Percentiles rank a stretch among this genome's conserved stretches.
phyloP scores from a whole-genome alignment of 371 early-diverging fungal species.

The Lichtheimia ramosa region DNA sequence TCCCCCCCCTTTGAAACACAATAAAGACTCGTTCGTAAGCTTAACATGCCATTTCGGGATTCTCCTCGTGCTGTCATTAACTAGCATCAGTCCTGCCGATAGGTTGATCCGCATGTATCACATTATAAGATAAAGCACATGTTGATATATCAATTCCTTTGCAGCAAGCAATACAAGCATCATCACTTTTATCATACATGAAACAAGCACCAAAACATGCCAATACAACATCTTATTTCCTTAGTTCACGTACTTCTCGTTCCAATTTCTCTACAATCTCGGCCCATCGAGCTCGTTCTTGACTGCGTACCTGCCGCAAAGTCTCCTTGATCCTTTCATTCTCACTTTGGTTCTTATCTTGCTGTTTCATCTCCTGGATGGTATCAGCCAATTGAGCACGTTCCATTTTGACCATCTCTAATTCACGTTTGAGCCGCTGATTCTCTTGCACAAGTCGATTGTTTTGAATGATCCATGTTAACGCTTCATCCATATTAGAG shows the following conservation, averaged over 20 bases:
- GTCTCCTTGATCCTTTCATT: background rate
- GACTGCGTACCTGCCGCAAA: slow-evolving; percentile 7
- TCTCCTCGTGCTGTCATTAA: too few species aligned
- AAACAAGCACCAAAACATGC: too few species aligned
- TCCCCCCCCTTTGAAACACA: too few species aligned
- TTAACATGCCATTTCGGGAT: too few species aligned
- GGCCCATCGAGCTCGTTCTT: slow-evolving; percentile 4
- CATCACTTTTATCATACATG: too few species aligned
- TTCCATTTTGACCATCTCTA: background rate
- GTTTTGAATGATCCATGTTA: slow-evolving; percentile 21
- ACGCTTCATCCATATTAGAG: slow-evolving; percentile 17
- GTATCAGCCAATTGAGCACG: background rate
- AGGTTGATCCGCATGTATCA: too few species aligned
- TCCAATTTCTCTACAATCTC: slow-evolving; percentile 2
- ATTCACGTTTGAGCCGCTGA: slow-evolving; percentile 11
- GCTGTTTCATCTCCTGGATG: slow-evolving; percentile 2
- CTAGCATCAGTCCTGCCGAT: too few species aligned
- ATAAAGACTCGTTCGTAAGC: too few species aligned
- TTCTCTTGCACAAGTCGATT: slow-evolving; percentile 17
- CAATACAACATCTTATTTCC: background rate
- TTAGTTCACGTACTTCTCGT: slow-evolving; percentile 3
- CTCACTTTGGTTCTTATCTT: background rate
- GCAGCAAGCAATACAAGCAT: too few species aligned
- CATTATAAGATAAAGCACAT: too few species aligned
- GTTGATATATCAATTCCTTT: too few species aligned